These are phyloP conservation scores for Cornus florida DNA, from an alignment of 148 eudicot species.

Conservation along the genomic window DNA sequence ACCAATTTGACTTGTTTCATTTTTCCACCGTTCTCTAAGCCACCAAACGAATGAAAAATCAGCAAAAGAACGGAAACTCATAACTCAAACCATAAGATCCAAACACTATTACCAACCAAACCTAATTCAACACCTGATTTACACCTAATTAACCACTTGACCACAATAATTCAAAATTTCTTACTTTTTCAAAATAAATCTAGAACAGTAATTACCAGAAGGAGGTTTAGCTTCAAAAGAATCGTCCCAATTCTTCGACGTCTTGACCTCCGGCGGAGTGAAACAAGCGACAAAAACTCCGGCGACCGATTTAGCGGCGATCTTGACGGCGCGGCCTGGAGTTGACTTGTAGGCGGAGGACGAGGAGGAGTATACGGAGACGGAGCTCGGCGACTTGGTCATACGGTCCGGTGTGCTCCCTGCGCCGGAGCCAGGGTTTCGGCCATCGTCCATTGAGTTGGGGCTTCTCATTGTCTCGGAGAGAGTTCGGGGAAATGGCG, in stretches of 20 bases:
- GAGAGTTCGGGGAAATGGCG: slow-evolving; percentile 24
- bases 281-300: slow-evolving; percentile 63
- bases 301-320: slow-evolving; percentile 54
- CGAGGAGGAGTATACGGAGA: slow-evolving; percentile 36
- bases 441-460: slow-evolving; percentile 15
- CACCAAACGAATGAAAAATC: neutral
- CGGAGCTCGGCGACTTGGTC: slow-evolving; percentile 24
- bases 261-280: slow-evolving; percentile 58
- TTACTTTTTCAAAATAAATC: neutral
- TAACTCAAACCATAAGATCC: neutral
- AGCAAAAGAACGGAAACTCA: neutral
- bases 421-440: slow-evolving; percentile 24
- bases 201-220: slow-evolving; percentile 25
- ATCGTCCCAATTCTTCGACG: slow-evolving; percentile 9
- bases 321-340: slow-evolving; percentile 34
- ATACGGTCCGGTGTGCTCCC: slow-evolving; percentile 26
- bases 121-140: neutral
- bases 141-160: neutral
- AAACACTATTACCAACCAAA: neutral
- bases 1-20: neutral
- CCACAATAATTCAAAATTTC: neutral
- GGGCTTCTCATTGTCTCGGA: slow-evolving; percentile 1
- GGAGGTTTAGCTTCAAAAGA: slow-evolving; percentile 12
- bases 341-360: slow-evolving; percentile 40
- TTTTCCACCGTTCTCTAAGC: too few relatives aligned